phyloP scores from a whole-genome alignment of 192 early-diverging fungal genomes.

The Pilaira anomala region DNA sequence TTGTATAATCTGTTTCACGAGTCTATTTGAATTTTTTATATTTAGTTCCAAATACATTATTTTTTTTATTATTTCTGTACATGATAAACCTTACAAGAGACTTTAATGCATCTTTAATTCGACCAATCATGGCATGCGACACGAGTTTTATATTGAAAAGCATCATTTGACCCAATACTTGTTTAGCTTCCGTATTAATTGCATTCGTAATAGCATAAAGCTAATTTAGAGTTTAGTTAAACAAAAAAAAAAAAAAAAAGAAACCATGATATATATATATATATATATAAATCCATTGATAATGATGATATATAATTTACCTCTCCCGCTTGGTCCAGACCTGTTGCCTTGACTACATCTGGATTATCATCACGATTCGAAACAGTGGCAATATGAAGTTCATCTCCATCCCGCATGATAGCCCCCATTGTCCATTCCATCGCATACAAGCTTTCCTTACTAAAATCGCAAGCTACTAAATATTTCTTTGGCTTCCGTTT shows the following conservation, averaged over 20 bases:
- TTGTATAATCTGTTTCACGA: slow-evolving; percentile 39
- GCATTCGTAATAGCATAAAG: slow-evolving; percentile 18
- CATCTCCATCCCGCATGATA: slow-evolving; percentile 47
- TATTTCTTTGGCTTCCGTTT: slow-evolving; percentile 26
- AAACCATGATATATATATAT: background rate
- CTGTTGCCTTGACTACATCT: slow-evolving; percentile 18
- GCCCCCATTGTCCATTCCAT: slow-evolving; percentile 52
- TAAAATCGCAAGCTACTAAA: slow-evolving; percentile 50
- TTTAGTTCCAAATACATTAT: background rate
- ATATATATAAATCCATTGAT: background rate
- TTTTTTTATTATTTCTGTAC: background rate
- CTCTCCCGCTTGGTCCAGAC: slow-evolving; percentile 18
- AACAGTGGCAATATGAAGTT: slow-evolving; percentile 44
- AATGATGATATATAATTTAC: slow-evolving; percentile 22
- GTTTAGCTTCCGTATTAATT: slow-evolving; percentile 20
- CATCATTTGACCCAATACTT: slow-evolving; percentile 30
- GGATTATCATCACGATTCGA: slow-evolving; percentile 42
- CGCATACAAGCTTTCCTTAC: slow-evolving; percentile 49
- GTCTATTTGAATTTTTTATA: slow-evolving; percentile 28
- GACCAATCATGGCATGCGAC: slow-evolving; percentile 23
- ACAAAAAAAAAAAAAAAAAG: background rate
- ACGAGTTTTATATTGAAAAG: slow-evolving; percentile 35
- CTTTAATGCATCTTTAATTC: slow-evolving; percentile 31
- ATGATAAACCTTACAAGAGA: slow-evolving; percentile 19
- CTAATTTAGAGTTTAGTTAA: slow-evolving; percentile 13